Evolutionary conservation across 805 yeast genomes (phyloP).

Genomic region (Torulaspora microellipsoides): DNA sequence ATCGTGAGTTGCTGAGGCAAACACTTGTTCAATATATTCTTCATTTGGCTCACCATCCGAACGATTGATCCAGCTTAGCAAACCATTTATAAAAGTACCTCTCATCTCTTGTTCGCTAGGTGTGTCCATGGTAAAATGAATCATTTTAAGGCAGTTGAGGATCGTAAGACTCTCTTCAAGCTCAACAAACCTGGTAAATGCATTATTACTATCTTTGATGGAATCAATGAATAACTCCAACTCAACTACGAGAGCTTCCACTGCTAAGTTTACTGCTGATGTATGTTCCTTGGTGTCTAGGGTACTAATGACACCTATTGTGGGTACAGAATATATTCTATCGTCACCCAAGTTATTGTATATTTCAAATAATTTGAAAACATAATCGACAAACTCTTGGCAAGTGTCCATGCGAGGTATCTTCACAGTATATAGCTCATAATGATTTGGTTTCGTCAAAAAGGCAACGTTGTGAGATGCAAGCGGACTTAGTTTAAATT

Average conservation of each 20-base stretch:
- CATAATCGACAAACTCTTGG: conserved; percentile 42
- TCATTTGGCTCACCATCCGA: conserved; percentile 64
- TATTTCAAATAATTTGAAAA: conserved; percentile 47
- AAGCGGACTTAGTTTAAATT: conserved; percentile 45
- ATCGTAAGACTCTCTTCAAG: conserved; percentile 47
- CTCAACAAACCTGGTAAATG: conserved; percentile 33
- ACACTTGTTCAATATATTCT: conserved; percentile 41
- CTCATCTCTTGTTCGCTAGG: conserved; percentile 32
- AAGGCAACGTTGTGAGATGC: conserved; percentile 40
- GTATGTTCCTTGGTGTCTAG: conserved; percentile 35
- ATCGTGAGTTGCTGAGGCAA: conserved; percentile 43
- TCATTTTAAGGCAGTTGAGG: conserved; percentile 53
- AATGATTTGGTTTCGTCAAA: conserved; percentile 38
- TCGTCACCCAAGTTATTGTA: conserved; percentile 49
- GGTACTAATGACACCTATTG: conserved; percentile 38
- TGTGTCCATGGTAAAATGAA: conserved; percentile 33
- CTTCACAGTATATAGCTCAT: conserved; percentile 41
- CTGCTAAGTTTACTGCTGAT: conserved; percentile 35
- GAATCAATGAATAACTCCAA: conserved; percentile 33
- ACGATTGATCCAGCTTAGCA: conserved; percentile 62
- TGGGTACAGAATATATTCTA: conserved; percentile 38
- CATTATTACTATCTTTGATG: conserved; percentile 30
- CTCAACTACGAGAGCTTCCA: conserved; percentile 34
- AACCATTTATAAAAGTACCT: conserved; percentile 39
- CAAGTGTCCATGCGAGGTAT: conserved; percentile 41